These are phyloP conservation scores for Didymellaceae sp. DNA, from an alignment of 2,329 filamentous ascomycete genomes.

Conservation along the genomic window DNA sequence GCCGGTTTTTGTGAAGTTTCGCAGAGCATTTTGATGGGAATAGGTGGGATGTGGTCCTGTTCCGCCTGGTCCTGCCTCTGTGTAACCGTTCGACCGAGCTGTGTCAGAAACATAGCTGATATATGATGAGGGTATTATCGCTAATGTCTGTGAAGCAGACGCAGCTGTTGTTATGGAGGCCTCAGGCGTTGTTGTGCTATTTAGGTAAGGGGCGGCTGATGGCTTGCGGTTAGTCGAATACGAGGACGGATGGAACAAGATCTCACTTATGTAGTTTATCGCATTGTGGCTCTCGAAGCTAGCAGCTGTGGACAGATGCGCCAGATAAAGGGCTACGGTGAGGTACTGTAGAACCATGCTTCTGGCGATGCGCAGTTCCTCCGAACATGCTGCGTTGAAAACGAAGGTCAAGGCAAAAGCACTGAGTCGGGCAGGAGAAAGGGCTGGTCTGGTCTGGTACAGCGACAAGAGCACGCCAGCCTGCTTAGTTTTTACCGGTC, in stretches of 20 bases:
- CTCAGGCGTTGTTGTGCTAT: slow-evolving; percentile 26
- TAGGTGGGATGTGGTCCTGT: neutral
- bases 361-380: slow-evolving; percentile 24
- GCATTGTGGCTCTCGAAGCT: slow-evolving; percentile 31
- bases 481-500: slow-evolving; percentile 21
- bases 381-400: slow-evolving; percentile 31
- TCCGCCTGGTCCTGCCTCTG: neutral
- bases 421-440: slow-evolving; percentile 20
- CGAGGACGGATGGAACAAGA: slow-evolving; percentile 25
- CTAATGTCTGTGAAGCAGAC: neutral
- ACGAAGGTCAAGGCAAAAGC: slow-evolving; percentile 25
- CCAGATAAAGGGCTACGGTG: slow-evolving; percentile 25
- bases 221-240: slow-evolving; percentile 38
- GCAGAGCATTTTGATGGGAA: neutral
- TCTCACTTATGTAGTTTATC: slow-evolving; percentile 33
- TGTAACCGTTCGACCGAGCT: neutral
- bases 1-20: neutral
- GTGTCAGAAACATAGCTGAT: neutral
- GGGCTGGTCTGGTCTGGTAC: slow-evolving; percentile 10
- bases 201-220: slow-evolving; percentile 38
- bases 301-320: slow-evolving; percentile 24
- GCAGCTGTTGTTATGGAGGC: slow-evolving; percentile 3
- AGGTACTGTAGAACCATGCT: slow-evolving; percentile 24
- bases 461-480: slow-evolving; percentile 29
- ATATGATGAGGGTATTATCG: neutral